These are phyloP conservation scores for Geranomyces variabilis DNA, from an alignment of 192 early-diverging fungal genomes.

Conservation along the genomic window DNA sequence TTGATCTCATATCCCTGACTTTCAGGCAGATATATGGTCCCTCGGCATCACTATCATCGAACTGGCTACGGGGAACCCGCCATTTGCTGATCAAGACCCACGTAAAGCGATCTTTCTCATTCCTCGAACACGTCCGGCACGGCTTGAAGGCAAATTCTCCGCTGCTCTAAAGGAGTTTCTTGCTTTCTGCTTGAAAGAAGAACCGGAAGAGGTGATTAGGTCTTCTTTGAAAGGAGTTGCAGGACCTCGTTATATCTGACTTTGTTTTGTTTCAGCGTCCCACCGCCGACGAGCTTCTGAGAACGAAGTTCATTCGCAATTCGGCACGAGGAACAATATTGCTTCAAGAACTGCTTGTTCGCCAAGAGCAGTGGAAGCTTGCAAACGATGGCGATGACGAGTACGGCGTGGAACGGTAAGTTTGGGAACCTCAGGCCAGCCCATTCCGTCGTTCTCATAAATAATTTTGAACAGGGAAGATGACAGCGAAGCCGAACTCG, in stretches of 20 bases:
- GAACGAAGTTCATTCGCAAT: constrained; percentile 73
- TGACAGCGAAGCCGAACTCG: constrained; percentile 26
- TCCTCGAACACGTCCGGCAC: constrained; percentile 78
- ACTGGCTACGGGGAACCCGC: constrained; percentile 93
- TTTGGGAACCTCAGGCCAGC: not conserved
- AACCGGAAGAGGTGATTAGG: constrained; percentile 70
- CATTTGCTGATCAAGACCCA: constrained; percentile 88
- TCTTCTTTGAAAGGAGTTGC: constrained; percentile 13
- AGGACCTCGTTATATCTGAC: not conserved
- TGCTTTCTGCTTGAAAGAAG: constrained; percentile 78
- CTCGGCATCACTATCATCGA: constrained; percentile 98
- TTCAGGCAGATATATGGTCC: constrained; percentile 97
- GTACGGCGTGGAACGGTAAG: constrained; percentile 10
- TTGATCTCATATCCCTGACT: constrained; percentile 22
- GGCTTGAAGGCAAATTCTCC: constrained; percentile 80
- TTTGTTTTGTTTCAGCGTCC: constrained; percentile 62
- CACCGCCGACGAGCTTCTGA: constrained; percentile 83
- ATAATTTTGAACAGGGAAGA: constrained; percentile 2
- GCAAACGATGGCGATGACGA: constrained; percentile 26
- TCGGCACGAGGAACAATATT: constrained; percentile 54
- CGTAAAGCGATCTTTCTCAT: constrained; percentile 88
- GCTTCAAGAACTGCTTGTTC: constrained; percentile 67
- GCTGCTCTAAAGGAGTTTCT: constrained; percentile 88
- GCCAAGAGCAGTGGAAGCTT: constrained; percentile 61
- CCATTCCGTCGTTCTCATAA: constrained; percentile 10